phyloP scores from a whole-genome alignment of 2,329 filamentous ascomycete species.

The Penicillium freii region DNA sequence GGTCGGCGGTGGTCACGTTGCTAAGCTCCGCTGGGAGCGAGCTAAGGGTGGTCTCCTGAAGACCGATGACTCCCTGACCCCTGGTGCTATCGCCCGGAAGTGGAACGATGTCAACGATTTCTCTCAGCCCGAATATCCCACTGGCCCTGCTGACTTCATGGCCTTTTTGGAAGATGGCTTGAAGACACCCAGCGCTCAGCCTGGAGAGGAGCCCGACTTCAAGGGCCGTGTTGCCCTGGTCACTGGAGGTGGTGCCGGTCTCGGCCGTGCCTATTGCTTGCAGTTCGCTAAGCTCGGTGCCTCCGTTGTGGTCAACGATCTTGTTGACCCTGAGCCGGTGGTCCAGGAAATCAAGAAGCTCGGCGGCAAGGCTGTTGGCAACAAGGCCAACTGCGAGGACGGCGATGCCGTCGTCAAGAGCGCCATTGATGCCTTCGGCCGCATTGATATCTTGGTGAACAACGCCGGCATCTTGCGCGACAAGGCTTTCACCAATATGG shows the following conservation, averaged over 20 bases:
- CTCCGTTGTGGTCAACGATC: slow-evolving; percentile 88
- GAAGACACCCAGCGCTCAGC: slow-evolving; percentile 70
- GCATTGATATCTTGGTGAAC: slow-evolving; percentile 94
- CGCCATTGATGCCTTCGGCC: slow-evolving; percentile 89
- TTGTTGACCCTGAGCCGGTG: slow-evolving; percentile 85
- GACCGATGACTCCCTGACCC: slow-evolving; percentile 82
- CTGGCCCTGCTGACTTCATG: slow-evolving; percentile 84
- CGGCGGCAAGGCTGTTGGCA: slow-evolving; percentile 85
- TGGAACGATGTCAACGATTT: slow-evolving; percentile 89
- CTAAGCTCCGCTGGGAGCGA: slow-evolving; percentile 94
- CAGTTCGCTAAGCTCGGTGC: slow-evolving; percentile 83
- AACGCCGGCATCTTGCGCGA: slow-evolving; percentile 97
- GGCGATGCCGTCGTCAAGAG: slow-evolving; percentile 88
- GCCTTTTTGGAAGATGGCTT: slow-evolving; percentile 77
- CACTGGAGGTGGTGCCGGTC: slow-evolving; percentile 84
- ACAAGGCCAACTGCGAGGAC: slow-evolving; percentile 91
- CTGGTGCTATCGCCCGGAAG: slow-evolving; percentile 80
- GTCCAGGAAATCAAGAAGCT: slow-evolving; percentile 88
- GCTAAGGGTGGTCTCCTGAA: slow-evolving; percentile 85
- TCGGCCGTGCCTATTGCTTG: slow-evolving; percentile 86
- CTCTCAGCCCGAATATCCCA: slow-evolving; percentile 76
- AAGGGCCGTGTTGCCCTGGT: slow-evolving; percentile 81
- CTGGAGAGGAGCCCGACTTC: slow-evolving; percentile 74
- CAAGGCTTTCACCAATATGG: slow-evolving; percentile 98
- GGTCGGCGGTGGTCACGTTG: slow-evolving; percentile 85